A percentile compares a stretch with the other conserved stretches of the same genome.
phyloP scores from a whole-genome alignment of 352 stramenopile species.

The Pythium rishiriense region DNA sequence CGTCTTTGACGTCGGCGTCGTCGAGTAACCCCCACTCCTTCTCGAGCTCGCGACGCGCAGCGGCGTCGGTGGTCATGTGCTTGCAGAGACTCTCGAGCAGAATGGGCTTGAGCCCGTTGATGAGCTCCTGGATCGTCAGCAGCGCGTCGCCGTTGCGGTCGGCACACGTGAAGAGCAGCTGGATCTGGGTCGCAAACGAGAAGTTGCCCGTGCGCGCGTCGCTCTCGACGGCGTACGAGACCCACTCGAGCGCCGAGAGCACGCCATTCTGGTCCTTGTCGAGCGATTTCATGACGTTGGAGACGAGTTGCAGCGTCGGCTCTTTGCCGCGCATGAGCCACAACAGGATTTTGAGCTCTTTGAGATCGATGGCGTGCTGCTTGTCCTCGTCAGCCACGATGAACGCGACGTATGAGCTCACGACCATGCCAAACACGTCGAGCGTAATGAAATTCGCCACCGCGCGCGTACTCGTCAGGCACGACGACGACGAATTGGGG shows the following conservation, averaged over 20 bases:
- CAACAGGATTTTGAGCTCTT: constrained; percentile 60
- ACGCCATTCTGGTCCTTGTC: constrained; percentile 48
- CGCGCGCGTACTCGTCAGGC: background rate
- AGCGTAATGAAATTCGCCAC: constrained; percentile 37
- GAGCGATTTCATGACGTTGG: constrained; percentile 64
- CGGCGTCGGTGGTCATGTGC: constrained; percentile 5
- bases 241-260: constrained; percentile 66
- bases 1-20: background rate
- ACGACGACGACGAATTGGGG: background rate
- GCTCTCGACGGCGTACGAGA: constrained; percentile 60
- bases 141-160: constrained; percentile 60
- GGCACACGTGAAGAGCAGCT: constrained; percentile 54
- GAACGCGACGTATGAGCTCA: constrained; percentile 62
- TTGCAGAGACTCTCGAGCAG: constrained; percentile 33
- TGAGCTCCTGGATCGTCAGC: constrained; percentile 55
- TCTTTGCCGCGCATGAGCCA: constrained; percentile 75
- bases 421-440: constrained; percentile 61
- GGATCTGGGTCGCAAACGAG: constrained; percentile 49
- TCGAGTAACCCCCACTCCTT: background rate
- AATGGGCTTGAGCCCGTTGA: constrained; percentile 42
- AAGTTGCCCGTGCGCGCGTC: constrained; percentile 42
- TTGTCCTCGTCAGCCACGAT: constrained; percentile 61
- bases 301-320: constrained; percentile 35
- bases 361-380: constrained; percentile 51
- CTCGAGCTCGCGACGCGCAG: constrained; percentile 2